phyloP scores from a whole-genome alignment of 2,329 filamentous ascomycete genomes.

The Aspergillus udagawae region DNA sequence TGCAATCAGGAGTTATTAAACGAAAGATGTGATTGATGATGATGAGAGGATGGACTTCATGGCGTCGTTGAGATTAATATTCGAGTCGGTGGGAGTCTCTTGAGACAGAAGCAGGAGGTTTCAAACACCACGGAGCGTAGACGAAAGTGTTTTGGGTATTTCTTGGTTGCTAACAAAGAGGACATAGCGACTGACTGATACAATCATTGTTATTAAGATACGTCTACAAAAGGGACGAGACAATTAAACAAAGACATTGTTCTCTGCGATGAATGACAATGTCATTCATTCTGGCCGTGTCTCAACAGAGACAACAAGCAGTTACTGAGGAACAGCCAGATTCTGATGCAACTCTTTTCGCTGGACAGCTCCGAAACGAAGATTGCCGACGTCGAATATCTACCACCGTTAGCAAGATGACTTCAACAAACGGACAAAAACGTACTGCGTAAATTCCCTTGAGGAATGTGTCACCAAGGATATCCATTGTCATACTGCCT shows the following conservation, averaged over 20 bases:
- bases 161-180: neutral
- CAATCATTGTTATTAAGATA: neutral
- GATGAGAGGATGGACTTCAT: neutral
- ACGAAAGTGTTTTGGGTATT: neutral
- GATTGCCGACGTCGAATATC: conserved; percentile 62
- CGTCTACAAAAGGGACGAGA: neutral
- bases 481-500: conserved; percentile 57
- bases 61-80: neutral
- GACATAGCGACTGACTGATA: neutral
- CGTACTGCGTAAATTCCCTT: conserved; percentile 62
- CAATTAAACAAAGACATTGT: neutral
- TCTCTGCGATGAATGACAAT: neutral
- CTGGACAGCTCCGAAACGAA: conserved; percentile 57
- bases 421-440: conserved; percentile 5
- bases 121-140: neutral
- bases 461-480: conserved; percentile 61
- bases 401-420: conserved; percentile 15
- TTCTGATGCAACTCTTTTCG: conserved; percentile 31
- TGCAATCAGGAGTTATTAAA: neutral
- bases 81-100: neutral
- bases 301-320: neutral
- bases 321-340: neutral
- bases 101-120: neutral
- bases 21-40: neutral
- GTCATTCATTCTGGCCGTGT: neutral